Conservation (phyloP, 225 moss, liverwort and hornwort genomes). For the Ulota crispa region DNA sequence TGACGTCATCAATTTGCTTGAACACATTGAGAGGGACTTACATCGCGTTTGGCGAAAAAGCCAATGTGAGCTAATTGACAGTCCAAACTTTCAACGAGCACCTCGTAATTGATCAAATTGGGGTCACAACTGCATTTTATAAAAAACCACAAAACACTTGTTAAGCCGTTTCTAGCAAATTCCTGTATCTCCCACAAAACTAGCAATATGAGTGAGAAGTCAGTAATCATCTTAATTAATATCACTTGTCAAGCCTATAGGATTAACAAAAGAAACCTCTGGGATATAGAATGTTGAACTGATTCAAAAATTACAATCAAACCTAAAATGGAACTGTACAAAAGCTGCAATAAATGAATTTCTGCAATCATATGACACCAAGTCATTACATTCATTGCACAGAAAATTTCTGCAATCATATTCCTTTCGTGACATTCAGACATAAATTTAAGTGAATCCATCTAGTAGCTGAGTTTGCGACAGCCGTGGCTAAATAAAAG, state of each 20-base stretch:
- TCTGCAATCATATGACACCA: neutral
- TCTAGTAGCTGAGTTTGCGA: neutral
- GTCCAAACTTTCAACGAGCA: slow-evolving; percentile 96
- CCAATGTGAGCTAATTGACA: slow-evolving; percentile 96
- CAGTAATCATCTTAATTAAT: neutral
- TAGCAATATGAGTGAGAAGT: neutral
- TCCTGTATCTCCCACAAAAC: neutral
- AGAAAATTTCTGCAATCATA: neutral
- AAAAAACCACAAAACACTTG: slow-evolving; percentile 13
- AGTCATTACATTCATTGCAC: too few relatives aligned
- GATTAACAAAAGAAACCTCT: neutral
- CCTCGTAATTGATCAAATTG: slow-evolving; percentile 96
- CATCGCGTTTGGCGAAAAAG: slow-evolving; percentile 95
- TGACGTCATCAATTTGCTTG: neutral
- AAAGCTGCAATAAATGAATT: neutral
- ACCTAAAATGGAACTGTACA: neutral
- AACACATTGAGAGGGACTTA: slow-evolving; percentile 38
- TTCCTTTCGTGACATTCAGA: neutral
- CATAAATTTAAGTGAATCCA: neutral
- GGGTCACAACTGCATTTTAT: slow-evolving; percentile 78
- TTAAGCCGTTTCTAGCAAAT: neutral
- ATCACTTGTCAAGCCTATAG: neutral
- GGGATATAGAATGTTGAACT: neutral
- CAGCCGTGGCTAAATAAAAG: neutral
- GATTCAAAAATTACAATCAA: slow-evolving; percentile 10